A percentile compares a stretch with the other conserved stretches of the same genome.
phyloP scores from a whole-genome alignment of 345 rosid genomes.

The Carallia pectinifolia region DNA sequence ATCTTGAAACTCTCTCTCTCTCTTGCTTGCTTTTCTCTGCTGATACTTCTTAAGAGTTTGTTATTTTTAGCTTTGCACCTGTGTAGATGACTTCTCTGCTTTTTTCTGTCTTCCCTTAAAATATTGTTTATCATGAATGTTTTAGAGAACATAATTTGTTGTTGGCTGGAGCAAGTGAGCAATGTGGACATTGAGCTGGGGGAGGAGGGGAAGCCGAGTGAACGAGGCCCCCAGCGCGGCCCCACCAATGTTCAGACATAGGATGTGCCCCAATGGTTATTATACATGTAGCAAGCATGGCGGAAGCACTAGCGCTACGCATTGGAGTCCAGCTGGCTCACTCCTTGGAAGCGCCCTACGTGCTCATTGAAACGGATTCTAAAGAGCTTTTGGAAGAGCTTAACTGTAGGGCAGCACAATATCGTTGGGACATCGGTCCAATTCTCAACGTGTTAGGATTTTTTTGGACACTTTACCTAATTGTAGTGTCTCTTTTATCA shows the following conservation, averaged over 20 bases:
- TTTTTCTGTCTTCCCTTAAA: neutral
- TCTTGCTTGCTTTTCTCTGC: neutral
- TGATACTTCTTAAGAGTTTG: conserved; percentile 4
- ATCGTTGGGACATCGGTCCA: too few relatives aligned
- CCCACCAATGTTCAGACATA: neutral
- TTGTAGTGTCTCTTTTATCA: too few relatives aligned
- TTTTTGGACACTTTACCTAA: too few relatives aligned
- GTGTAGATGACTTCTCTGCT: neutral
- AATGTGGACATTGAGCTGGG: too few relatives aligned
- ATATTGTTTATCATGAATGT: neutral
- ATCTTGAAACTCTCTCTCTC: neutral
- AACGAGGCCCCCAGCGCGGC: neutral
- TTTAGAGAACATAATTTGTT: conserved; percentile 4
- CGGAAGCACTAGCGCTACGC: too few relatives aligned
- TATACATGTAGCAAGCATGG: neutral
- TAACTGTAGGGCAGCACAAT: too few relatives aligned
- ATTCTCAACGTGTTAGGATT: too few relatives aligned
- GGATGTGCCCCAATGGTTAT: neutral
- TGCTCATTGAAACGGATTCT: too few relatives aligned
- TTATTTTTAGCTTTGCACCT: neutral
- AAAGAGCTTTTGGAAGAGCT: too few relatives aligned
- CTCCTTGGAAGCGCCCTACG: too few relatives aligned
- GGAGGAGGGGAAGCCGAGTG: too few relatives aligned
- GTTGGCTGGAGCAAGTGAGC: conserved; percentile 1
- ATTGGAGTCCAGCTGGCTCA: too few relatives aligned